Evolutionary conservation across 106 monocot species (phyloP).

Genomic region (Vanilla planifolia): DNA sequence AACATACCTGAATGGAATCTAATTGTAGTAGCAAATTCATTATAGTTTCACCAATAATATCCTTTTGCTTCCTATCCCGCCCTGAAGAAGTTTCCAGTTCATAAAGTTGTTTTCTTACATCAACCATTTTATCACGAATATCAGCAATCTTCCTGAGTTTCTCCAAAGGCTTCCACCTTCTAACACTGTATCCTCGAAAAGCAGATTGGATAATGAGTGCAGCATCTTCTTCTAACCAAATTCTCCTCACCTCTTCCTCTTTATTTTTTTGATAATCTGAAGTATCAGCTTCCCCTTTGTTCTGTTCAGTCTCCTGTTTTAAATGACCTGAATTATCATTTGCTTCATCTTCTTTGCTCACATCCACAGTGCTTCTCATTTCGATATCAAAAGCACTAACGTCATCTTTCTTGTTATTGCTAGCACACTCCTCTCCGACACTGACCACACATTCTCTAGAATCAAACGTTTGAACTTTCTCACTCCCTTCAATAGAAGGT

Average conservation of each 20-base stretch:
- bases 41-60: constrained; percentile 44
- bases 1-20: constrained; percentile 63
- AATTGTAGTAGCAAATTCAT: constrained; percentile 77
- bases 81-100: constrained; percentile 16
- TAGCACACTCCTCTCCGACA: not conserved
- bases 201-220: constrained; percentile 52
- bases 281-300: not conserved
- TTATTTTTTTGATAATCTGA: constrained; percentile 1
- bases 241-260: constrained; percentile 4
- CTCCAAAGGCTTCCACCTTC: constrained; percentile 47
- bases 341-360: constrained; percentile 2
- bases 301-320: not conserved
- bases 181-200: constrained; percentile 53
- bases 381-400: not conserved
- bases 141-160: constrained; percentile 45
- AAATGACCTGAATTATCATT: not conserved
- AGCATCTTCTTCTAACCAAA: constrained; percentile 37
- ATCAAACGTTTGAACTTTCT: not conserved
- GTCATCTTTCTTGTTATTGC: not conserved
- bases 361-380: no score
- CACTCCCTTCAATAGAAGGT: not conserved
- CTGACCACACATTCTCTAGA: not conserved
- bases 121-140: constrained; percentile 19
- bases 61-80: constrained; percentile 29
- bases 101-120: constrained; percentile 22